A percentile compares a stretch with the other conserved stretches of the same genome.
Conservation (phyloP, 192 early-diverging fungal genomes). For the Backusella luteola region DNA sequence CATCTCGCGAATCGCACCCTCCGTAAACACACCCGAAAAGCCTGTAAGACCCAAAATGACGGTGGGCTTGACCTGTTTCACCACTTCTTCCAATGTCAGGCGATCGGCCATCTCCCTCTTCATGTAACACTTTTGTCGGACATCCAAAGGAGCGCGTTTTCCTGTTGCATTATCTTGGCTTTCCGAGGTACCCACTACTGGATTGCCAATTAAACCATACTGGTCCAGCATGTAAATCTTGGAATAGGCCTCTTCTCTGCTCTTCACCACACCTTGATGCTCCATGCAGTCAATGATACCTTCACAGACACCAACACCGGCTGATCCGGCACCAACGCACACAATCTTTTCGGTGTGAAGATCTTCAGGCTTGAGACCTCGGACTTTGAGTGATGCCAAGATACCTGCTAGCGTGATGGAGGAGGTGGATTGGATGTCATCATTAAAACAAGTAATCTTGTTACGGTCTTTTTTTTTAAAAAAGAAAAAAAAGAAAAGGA, state of each 20-base stretch:
- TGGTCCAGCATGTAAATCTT: conserved; percentile 47
- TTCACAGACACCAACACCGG: conserved; percentile 59
- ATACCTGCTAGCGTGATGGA: conserved; percentile 64
- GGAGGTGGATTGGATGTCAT: conserved; percentile 38
- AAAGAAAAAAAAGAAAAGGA: background rate
- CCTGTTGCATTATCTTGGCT: conserved; percentile 17
- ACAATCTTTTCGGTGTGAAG: conserved; percentile 49
- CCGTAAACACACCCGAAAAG: conserved; percentile 40
- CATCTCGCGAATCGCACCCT: conserved; percentile 56
- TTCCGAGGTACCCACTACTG: background rate
- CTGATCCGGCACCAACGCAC: conserved; percentile 61
- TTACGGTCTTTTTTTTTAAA: conserved; percentile 57
- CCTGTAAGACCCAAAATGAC: conserved; percentile 41
- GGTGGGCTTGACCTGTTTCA: conserved; percentile 42
- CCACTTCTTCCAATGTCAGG: conserved; percentile 39
- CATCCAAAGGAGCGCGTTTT: conserved; percentile 29
- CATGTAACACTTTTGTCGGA: conserved; percentile 38
- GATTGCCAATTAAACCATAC: conserved; percentile 41
- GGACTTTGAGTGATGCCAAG: conserved; percentile 41
- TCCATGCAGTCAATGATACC: conserved; percentile 25
- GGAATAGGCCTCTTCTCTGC: conserved; percentile 43
- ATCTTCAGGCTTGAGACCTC: conserved; percentile 34
- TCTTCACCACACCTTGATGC: conserved; percentile 2
- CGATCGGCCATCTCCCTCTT: conserved; percentile 43
- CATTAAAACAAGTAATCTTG: conserved; percentile 83